Percentiles rank a stretch among this genome's conserved stretches.
phyloP scores from a whole-genome alignment of 2,329 filamentous ascomycete genomes.

The Fusarium sp. region DNA sequence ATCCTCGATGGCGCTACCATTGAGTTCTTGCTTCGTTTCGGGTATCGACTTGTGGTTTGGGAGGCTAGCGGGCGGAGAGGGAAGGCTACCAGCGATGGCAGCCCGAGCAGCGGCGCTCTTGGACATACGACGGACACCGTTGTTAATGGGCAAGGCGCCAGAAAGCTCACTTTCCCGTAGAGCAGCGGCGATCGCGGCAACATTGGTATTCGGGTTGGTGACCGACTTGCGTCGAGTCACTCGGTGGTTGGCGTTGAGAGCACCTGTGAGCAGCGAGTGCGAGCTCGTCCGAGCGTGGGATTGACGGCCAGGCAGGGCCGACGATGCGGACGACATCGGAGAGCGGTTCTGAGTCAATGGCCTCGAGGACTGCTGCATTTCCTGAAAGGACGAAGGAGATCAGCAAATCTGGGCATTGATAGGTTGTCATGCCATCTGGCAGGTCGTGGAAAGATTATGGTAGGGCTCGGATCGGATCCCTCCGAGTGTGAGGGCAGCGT shows the following conservation, averaged over 20 bases:
- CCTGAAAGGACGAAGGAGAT: constrained; percentile 60
- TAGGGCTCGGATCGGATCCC: constrained; percentile 42
- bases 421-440: constrained; percentile 50
- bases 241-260: constrained; percentile 84
- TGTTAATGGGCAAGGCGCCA: constrained; percentile 69
- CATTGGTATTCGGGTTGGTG: constrained; percentile 78
- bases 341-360: constrained; percentile 75
- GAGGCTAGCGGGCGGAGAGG: constrained; percentile 76
- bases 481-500: constrained; percentile 52
- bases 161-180: constrained; percentile 75
- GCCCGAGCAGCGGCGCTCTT: constrained; percentile 70
- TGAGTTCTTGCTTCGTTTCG: constrained; percentile 63
- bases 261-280: constrained; percentile 82
- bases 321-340: constrained; percentile 70
- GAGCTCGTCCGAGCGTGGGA: constrained; percentile 82
- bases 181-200: constrained; percentile 80
- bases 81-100: constrained; percentile 68
- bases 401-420: constrained; percentile 54
- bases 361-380: constrained; percentile 75
- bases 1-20: constrained; percentile 77
- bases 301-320: constrained; percentile 71
- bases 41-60: constrained; percentile 68
- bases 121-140: constrained; percentile 74
- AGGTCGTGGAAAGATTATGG: constrained; percentile 47
- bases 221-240: constrained; percentile 96